phyloP scores from a whole-genome alignment of 1,139 yeast species.

The Wickerhamomyces sp. region DNA sequence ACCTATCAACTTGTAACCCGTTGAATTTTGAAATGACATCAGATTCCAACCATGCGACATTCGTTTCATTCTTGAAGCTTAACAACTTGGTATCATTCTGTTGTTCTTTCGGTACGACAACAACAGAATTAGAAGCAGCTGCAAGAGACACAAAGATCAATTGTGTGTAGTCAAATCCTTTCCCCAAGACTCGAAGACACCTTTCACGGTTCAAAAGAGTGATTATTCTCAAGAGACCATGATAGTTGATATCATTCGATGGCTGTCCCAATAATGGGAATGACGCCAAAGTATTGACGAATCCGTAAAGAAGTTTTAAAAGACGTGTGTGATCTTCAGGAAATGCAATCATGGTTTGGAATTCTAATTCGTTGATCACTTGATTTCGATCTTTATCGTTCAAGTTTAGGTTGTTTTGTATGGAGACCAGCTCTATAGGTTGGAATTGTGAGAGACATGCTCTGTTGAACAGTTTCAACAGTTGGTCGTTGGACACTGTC shows the following conservation, averaged over 20 bases:
- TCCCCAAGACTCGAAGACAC: conserved; percentile 28
- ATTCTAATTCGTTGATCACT: conserved; percentile 23
- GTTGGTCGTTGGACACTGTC: conserved; percentile 25
- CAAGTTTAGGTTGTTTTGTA: conserved; percentile 26
- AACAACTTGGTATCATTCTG: conserved; percentile 9
- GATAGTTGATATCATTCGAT: conserved; percentile 31
- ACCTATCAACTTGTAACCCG: conserved; percentile 28
- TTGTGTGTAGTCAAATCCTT: conserved; percentile 29
- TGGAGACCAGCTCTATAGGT: conserved; percentile 35
- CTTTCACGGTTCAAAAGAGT: conserved; percentile 33
- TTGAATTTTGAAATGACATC: conserved; percentile 25
- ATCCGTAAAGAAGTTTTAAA: conserved; percentile 28
- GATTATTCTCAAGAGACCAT: conserved; percentile 39
- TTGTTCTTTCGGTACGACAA: conserved; percentile 5
- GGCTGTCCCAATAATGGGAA: conserved; percentile 39
- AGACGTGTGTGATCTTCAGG: conserved; percentile 26
- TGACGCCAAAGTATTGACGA: conserved; percentile 32
- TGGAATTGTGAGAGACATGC: conserved; percentile 31
- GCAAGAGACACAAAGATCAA: conserved; percentile 38
- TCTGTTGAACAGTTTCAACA: conserved; percentile 30
- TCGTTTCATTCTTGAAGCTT: conserved; percentile 7
- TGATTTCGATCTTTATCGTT: conserved; percentile 25
- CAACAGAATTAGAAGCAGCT: conserved; percentile 14
- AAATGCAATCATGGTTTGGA: conserved; percentile 27
- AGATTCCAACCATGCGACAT: conserved; percentile 26